Conservation (phyloP, 805 yeast genomes). For the Candida qinlingensis region DNA sequence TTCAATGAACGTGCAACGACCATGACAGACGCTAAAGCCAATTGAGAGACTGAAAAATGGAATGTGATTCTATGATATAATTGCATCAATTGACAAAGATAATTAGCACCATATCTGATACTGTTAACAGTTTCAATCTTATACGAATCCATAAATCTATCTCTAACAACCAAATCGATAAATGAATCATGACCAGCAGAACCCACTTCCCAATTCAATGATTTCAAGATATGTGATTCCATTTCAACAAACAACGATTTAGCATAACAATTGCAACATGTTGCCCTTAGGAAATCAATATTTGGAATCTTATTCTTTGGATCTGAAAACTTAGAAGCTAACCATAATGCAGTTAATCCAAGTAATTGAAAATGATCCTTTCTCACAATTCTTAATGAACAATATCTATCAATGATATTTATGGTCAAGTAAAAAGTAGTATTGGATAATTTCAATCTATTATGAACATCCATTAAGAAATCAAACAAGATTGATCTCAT, state of each 20-base stretch:
- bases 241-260: conserved; percentile 54
- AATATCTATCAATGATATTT: conserved; percentile 78
- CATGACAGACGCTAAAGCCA: conserved; percentile 47
- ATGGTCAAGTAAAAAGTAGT: conserved; percentile 64
- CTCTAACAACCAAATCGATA: conserved; percentile 47
- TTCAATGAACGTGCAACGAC: conserved; percentile 42
- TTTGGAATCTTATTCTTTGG: conserved; percentile 59
- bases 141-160: conserved; percentile 24
- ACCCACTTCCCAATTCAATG: conserved; percentile 59
- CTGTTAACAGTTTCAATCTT: conserved; percentile 35
- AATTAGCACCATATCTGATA: conserved; percentile 50
- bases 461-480: conserved; percentile 68
- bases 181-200: conserved; percentile 60
- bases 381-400: conserved; percentile 73
- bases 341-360: conserved; percentile 86
- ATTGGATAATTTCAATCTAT: conserved; percentile 54
- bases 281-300: conserved; percentile 43
- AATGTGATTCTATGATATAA: conserved; percentile 56
- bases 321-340: conserved; percentile 75
- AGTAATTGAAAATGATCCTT: conserved; percentile 81
- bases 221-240: conserved; percentile 62
- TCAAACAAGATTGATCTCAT: conserved; percentile 80
- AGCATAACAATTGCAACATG: conserved; percentile 55
- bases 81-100: conserved; percentile 61
- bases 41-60: conserved; percentile 38